A percentile compares a stretch with the other conserved stretches of the same genome.
Evolutionary conservation across 306 rosid genomes (phyloP).

Genomic region (Lablab purpureus): DNA sequence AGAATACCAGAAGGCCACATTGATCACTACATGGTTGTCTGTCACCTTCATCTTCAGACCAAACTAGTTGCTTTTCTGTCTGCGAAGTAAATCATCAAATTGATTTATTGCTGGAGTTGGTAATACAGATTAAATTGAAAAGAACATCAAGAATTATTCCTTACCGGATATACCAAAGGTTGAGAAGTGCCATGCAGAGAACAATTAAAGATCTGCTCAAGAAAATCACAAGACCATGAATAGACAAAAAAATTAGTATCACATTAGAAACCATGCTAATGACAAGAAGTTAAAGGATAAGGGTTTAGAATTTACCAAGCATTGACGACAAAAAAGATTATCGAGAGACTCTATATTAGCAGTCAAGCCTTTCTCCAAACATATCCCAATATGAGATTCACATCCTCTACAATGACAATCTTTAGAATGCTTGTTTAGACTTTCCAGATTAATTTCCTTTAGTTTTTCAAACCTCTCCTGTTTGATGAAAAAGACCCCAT

Average conservation of each 20-base stretch:
- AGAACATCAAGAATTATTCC: too few relatives aligned
- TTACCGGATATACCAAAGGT: too few relatives aligned
- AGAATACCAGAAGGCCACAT: too few relatives aligned
- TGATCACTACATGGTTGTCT: too few relatives aligned
- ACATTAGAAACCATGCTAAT: constrained; percentile 10
- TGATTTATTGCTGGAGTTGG: too few relatives aligned
- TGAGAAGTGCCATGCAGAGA: too few relatives aligned
- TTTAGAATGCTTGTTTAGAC: constrained; percentile 40
- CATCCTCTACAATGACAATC: constrained; percentile 47
- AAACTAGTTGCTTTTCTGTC: too few relatives aligned
- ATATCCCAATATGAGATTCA: constrained; percentile 51
- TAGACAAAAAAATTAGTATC: constrained; percentile 13
- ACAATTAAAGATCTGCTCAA: constrained; percentile 74
- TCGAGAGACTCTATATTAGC: constrained; percentile 69
- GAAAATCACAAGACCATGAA: constrained; percentile 43
- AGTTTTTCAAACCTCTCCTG: constrained; percentile 71
- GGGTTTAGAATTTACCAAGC: constrained; percentile 64
- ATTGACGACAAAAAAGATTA: constrained; percentile 79
- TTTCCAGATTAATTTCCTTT: constrained; percentile 51
- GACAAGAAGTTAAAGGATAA: constrained; percentile 14
- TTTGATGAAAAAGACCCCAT: constrained; percentile 3
- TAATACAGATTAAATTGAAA: too few relatives aligned
- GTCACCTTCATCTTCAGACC: too few relatives aligned
- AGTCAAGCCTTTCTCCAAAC: constrained; percentile 68
- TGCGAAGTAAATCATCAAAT: too few relatives aligned